Conservation (phyloP, 2,329 filamentous ascomycete species). For the Clarireedia homoeocarpa region DNA sequence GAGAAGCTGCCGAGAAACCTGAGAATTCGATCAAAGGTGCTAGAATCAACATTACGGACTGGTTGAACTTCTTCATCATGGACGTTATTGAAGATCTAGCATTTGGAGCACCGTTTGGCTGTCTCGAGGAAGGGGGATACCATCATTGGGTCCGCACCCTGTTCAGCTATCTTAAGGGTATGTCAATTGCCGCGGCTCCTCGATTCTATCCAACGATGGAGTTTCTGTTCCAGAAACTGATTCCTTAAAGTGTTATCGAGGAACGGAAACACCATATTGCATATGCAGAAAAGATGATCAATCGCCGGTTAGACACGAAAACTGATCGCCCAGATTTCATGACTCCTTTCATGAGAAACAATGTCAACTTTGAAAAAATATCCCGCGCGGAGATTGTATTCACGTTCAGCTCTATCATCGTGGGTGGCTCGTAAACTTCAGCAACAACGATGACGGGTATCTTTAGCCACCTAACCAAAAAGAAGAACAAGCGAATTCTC, state of each 20-base stretch:
- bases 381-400: conserved; percentile 5
- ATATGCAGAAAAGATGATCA: conserved; percentile 16
- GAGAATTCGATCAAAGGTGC: background rate
- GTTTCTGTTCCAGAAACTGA: conserved; percentile 6
- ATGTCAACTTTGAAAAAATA: conserved; percentile 15
- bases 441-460: conserved; percentile 13
- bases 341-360: conserved; percentile 22
- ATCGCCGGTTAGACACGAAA: conserved; percentile 4
- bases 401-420: conserved; percentile 5
- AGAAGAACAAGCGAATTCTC: conserved; percentile 26
- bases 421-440: conserved; percentile 11
- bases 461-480: conserved; percentile 17
- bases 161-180: conserved; percentile 18
- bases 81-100: conserved; percentile 36
- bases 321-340: conserved; percentile 30
- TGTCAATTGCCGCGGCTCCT: conserved; percentile 14
- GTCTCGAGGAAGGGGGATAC: conserved; percentile 23
- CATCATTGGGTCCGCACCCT: conserved; percentile 25
- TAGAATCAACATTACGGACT: conserved; percentile 24
- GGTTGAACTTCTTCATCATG: conserved; percentile 31
- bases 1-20: background rate
- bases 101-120: conserved; percentile 34
- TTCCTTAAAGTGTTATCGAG: conserved; percentile 5
- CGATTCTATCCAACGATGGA: conserved; percentile 10
- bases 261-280: conserved; percentile 13